Base-by-base conservation (phyloP, 2,329 filamentous ascomycete species). In the Aspergillus felis region DNA sequence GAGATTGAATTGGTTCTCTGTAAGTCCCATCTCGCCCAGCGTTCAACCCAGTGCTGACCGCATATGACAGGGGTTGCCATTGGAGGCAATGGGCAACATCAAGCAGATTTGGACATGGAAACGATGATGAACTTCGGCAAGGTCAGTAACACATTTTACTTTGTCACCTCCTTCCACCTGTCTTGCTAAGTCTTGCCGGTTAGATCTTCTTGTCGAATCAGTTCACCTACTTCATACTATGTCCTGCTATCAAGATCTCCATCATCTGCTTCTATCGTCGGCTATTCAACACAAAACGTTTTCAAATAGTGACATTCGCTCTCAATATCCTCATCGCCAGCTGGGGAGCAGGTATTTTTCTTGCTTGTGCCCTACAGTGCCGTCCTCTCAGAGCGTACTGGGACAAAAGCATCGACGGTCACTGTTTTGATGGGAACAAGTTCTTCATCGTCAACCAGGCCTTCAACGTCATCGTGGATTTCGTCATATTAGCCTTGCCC, bases 211-310 rank as follows among this genome's bases (percentile, higher is more conserved):
- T 72, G 7, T 64, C 69, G 51, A 72, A 72, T 56, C 66, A 71
- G 58, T 72, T 72, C 58, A 69, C 68, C 29, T 72, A 72, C 56
- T 72, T 72, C 59, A 17, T 69, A 10, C 62, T 72, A 42, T 70
- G 68, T 35, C 69, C 69, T 2, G 59, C 61, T 46, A 68, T 71
- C 60, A 72, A 72, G 46, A 70, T 71, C 50, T 71, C 69, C 47
- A 69, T 72, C 53, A 59, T 72, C 54, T 72, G 69, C 59, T 72
- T 72, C 66, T 72, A 72, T 57, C 70, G 70, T 17, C 69, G 69
- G 7, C 55, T 72, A 17, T 72, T 72, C 63, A 64, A 68, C 27
- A 68, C 64, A 12, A 66, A 64, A 12, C 56, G 55, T 42, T 72
- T 72, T 60, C 69, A 70, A 55, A 52, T 55, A 25, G 55, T 61